Base-by-base conservation (phyloP, 2,329 filamentous ascomycete genomes). In the Acarospora socialis region DNA sequence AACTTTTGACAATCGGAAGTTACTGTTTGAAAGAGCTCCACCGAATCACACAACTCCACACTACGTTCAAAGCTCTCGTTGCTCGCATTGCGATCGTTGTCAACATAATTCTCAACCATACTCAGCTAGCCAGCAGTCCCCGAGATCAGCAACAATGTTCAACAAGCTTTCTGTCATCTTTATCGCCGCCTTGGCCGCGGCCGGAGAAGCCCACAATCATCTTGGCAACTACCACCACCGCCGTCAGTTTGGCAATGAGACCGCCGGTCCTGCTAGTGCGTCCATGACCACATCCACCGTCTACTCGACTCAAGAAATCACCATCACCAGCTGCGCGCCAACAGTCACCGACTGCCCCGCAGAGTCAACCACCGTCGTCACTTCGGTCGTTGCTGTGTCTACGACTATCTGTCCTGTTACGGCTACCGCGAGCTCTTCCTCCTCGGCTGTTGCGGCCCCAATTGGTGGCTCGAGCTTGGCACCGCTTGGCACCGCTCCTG, bases 111-210 rank as follows among this genome's bases (percentile, higher is more conserved):
- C n/a, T n/a, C n/a, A n/a, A n/a, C n/a, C n/a, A n/a, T n/a, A n/a
- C n/a, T n/a, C n/a, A n/a, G n/a, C n/a, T n/a, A n/a, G n/a, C n/a
- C n/a, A n/a, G n/a, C n/a, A n/a, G n/a, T n/a, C n/a, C n/a, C n/a
- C n/a, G n/a, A n/a, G n/a, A n/a, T n/a, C n/a, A n/a, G n/a, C n/a
- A n/a, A 35, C 21, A 1, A 43, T 43, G 40, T 32, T 35, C 24
- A 34, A 22, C 36, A 43, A 41, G 21, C 22, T 41, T 14, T 20
- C 40, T 16, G 14, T 43, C 15, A 36, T 21, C 16, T 30, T 40
- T 10, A 18, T 38, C 8, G 31, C 30, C 7, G 40, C 34, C 10
- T 40, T 43, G 23, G 40, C 38, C 21, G 21, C 34, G 18, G 27
- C 28, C 20, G 25, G 32, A 20, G 38, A 43, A 22, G 40, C 40